Conservation (phyloP, 2,329 filamentous ascomycete genomes). For the Alternaria sp. region DNA sequence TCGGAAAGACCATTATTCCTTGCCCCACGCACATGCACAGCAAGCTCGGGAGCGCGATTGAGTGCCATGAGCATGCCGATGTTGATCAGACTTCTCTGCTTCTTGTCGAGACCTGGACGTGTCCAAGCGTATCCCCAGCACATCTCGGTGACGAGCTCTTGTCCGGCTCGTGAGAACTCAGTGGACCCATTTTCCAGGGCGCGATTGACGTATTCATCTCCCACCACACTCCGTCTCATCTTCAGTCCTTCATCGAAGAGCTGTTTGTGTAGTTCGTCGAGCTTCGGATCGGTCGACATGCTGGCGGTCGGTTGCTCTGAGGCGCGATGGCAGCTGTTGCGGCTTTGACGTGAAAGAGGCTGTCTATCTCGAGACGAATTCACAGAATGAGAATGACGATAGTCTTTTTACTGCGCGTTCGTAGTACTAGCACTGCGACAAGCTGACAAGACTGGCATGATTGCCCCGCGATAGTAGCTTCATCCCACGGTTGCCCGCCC, state of each 20-base stretch:
- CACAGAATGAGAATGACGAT: too few species aligned
- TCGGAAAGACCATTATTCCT: slow-evolving; percentile 68
- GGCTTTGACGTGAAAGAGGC: background rate
- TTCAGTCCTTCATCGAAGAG: slow-evolving; percentile 68
- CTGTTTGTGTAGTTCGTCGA: slow-evolving; percentile 57
- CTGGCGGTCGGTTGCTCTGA: slow-evolving; percentile 12
- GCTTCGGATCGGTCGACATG: slow-evolving; percentile 52
- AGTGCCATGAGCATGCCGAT: slow-evolving; percentile 70
- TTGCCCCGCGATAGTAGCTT: slow-evolving; percentile 4
- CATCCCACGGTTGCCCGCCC: slow-evolving; percentile 14
- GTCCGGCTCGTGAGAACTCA: slow-evolving; percentile 66
- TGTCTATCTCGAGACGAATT: too few species aligned
- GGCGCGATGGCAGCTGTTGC: background rate
- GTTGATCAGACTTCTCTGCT: slow-evolving; percentile 68
- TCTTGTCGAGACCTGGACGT: slow-evolving; percentile 66
- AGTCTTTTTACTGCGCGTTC: background rate
- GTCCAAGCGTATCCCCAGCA: slow-evolving; percentile 71
- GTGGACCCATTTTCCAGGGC: slow-evolving; percentile 63
- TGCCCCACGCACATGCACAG: slow-evolving; percentile 67
- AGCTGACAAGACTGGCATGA: background rate
- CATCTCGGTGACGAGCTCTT: slow-evolving; percentile 68
- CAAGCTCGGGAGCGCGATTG: slow-evolving; percentile 66
- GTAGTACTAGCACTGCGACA: background rate
- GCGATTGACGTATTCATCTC: slow-evolving; percentile 66
- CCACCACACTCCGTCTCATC: slow-evolving; percentile 66